These are phyloP conservation scores for Colletotrichum somersetense DNA, from an alignment of 2,329 filamentous ascomycete genomes.

Conservation along the genomic window DNA sequence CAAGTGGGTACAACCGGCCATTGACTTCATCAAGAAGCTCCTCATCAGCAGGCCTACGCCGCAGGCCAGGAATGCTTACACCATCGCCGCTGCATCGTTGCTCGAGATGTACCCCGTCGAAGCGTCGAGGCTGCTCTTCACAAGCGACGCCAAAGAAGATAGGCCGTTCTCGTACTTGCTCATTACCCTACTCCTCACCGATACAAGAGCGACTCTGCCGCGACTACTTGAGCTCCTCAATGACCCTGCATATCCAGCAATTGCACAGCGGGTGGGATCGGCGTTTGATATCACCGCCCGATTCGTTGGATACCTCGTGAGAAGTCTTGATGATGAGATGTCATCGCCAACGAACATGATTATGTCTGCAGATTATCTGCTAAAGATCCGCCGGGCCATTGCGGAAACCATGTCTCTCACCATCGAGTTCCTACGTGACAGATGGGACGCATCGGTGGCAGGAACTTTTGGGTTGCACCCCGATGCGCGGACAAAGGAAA, in stretches of 20 bases:
- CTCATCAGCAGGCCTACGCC: slow-evolving; percentile 67
- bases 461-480: slow-evolving; percentile 73
- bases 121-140: slow-evolving; percentile 66
- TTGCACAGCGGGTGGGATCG: slow-evolving; percentile 67
- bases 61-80: slow-evolving; percentile 69
- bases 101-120: slow-evolving; percentile 66
- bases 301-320: slow-evolving; percentile 70
- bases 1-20: slow-evolving; percentile 64
- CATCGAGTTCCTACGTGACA: slow-evolving; percentile 75
- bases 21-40: slow-evolving; percentile 64
- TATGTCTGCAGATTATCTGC: slow-evolving; percentile 69
- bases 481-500: slow-evolving; percentile 61
- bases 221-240: slow-evolving; percentile 70
- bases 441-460: slow-evolving; percentile 76
- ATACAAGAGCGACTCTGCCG: slow-evolving; percentile 73
- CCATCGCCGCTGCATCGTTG: slow-evolving; percentile 68
- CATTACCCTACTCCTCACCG: slow-evolving; percentile 74
- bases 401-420: slow-evolving; percentile 73
- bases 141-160: slow-evolving; percentile 54
- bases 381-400: slow-evolving; percentile 71
- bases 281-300: slow-evolving; percentile 73
- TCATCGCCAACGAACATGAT: slow-evolving; percentile 52
- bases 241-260: slow-evolving; percentile 62
- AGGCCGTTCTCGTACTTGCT: slow-evolving; percentile 73
- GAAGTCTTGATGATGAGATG: slow-evolving; percentile 63